phyloP scores from a whole-genome alignment of 768 basidiomycete genomes.

The Myochromella boudieri region DNA sequence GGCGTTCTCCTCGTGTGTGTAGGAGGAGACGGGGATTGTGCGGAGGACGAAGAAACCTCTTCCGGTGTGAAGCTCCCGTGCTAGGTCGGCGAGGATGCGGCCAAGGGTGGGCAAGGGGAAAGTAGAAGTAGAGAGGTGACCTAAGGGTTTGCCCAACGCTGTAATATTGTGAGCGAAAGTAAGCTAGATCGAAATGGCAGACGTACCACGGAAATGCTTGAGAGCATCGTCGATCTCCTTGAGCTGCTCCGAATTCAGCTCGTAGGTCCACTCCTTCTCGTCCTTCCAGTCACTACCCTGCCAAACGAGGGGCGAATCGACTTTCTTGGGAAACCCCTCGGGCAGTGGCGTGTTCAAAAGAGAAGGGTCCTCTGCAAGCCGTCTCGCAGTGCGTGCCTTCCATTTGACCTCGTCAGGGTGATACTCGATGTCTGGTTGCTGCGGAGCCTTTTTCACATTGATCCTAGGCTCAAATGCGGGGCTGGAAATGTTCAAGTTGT shows the following conservation, averaged over 20 bases:
- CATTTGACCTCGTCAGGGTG: constrained; percentile 42
- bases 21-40: constrained; percentile 43
- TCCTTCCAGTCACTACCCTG: constrained; percentile 41
- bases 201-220: constrained; percentile 37
- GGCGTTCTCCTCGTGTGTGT: constrained; percentile 37
- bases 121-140: constrained; percentile 34
- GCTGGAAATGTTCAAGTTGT: neutral
- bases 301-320: constrained; percentile 44
- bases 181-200: neutral
- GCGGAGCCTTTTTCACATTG: constrained; percentile 4
- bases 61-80: constrained; percentile 41
- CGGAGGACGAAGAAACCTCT: constrained; percentile 50
- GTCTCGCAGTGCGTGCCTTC: constrained; percentile 33
- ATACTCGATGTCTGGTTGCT: constrained; percentile 42
- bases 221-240: constrained; percentile 39
- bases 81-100: constrained; percentile 31
- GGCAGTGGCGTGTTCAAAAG: constrained; percentile 35
- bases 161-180: neutral
- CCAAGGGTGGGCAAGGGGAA: constrained; percentile 45
- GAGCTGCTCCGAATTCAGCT: constrained; percentile 31
- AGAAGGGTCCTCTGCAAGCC: constrained; percentile 36
- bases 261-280: constrained; percentile 44
- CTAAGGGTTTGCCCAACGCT: constrained; percentile 30
- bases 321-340: constrained; percentile 32
- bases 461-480: neutral